Evolutionary conservation across 768 basidiomycete genomes (phyloP), one percentile per base, ranked within the genome.

Genomic region (Tylopilus plumbeoviolaceoides): DNA sequence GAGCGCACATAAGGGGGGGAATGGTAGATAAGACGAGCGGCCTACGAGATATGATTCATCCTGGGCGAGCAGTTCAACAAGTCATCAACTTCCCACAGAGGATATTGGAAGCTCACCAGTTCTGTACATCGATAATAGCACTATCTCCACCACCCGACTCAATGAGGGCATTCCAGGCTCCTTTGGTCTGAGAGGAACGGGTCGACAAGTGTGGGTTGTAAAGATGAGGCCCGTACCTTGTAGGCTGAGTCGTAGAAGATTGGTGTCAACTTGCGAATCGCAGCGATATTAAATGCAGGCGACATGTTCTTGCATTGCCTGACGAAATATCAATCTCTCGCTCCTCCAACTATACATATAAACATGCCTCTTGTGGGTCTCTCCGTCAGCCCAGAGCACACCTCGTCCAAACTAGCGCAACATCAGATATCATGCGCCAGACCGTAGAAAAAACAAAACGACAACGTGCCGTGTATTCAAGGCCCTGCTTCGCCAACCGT

Each of bases 121-220:
- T 65, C 53, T 81, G 76, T 10, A 81, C 78, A 38, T 81, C 77
- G 27, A 81, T 75, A 5, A 73, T 31, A 0, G 68, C 63, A 23
- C 69, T 64, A 18, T 48, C 48, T 1, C 59, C 54, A 5, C 17
- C 54, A 35, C 31, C 47, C 15, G 60, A 45, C 30, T 68, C 63
- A 1, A 72, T 55, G n/a, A 60, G 40, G 2, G 57, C 46, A 10
- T 73, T 70, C 72, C 72, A 73, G 20, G 51, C 47, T 1, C 59
- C 52, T 62, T 70, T 72, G 7, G 55, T 59, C 70, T 73, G 33
- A 23, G 18, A 15, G 8, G 2, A 20, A 20, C 40, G 15, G 10
- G 40, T n/a, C 7, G 21, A 35, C 23, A 7, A 15, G 7, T 20
- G 50, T 36, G 4, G 23, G 5, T 23, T 23, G 23, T 23, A 9